These are phyloP conservation scores for Vigna hirtella DNA, from an alignment of 306 rosid genomes.

Conservation along the genomic window DNA sequence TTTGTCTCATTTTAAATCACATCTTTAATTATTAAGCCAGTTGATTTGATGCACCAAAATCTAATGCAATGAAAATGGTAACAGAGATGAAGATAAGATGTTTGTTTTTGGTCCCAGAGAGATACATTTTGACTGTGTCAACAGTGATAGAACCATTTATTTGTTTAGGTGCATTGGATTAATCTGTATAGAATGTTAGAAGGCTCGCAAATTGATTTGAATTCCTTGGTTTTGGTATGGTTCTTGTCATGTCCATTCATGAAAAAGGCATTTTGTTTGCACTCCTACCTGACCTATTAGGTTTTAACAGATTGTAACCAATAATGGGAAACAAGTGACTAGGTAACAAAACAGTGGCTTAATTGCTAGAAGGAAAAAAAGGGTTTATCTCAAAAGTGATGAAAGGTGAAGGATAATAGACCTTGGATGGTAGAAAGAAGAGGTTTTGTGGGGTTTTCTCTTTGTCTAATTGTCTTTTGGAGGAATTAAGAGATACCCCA, in stretches of 20 bases:
- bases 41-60: constrained; percentile 40
- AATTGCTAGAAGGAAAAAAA: constrained; percentile 51
- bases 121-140: constrained; percentile 14
- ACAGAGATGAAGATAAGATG: constrained; percentile 5
- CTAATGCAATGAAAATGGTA: constrained; percentile 24
- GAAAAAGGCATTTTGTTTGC: constrained; percentile 44
- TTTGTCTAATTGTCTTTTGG: constrained; percentile 76
- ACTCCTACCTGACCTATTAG: constrained; percentile 14
- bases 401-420: constrained; percentile 68
- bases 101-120: constrained; percentile 26
- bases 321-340: constrained; percentile 46
- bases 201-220: constrained; percentile 16
- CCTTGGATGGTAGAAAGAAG: constrained; percentile 73
- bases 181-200: constrained; percentile 26
- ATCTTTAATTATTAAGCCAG: constrained; percentile 28
- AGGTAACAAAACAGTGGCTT: constrained; percentile 46
- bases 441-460: constrained; percentile 73
- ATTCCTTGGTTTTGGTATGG: constrained; percentile 5
- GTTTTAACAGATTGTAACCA: constrained; percentile 36
- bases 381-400: constrained; percentile 76
- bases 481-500: constrained; percentile 63
- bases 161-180: constrained; percentile 37
- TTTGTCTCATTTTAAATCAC: constrained; percentile 51
- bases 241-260: constrained; percentile 32
- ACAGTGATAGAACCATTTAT: neutral